Evolutionary conservation across 768 basidiomycete species (phyloP), one percentile per base, ranked within the genome.

Genomic region (Russula ochroleuca): DNA sequence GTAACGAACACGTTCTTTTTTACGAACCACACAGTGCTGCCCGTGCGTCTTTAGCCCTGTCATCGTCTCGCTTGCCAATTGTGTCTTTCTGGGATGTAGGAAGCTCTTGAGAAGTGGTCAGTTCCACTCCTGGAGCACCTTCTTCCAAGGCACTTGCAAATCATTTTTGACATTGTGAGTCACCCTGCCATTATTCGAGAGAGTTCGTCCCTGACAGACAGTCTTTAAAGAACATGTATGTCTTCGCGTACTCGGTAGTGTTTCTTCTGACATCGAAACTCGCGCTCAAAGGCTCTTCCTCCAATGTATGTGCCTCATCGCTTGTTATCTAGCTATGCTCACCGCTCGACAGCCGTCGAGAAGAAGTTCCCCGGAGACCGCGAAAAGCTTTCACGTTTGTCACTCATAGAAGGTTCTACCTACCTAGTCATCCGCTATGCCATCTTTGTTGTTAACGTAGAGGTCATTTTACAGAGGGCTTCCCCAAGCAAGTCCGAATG

Each of bases 21-120:
- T 78, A 98, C 94, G 11, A 97, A 96, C 73, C 94, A 94, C 75
- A 94, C 92, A 9, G 94, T 98, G 35, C 79, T 97, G 35, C 91
- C 93, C 25, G 92, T 88, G 45, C 69, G 84, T 81, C 69, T 54
- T 53, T 54, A 17, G 62, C 38, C 38, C 38, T 13, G 7, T 50
- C 43, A 51, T 21, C 19, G 2, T 43, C 25, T 43, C 65, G 11
- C n/a, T 23, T 43, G n/a, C 40, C 38, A 45, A 67, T 19, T 38
- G 19, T 45, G 2, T 28, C 52, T 28, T 21, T 38, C 45, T 43
- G 13, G 45, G 57, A 67, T 31, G 66, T 59, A 88, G 87, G 89
- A 91, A 79, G 89, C 89, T 1, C 75, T 91, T 25, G 89, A 92
- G 79, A 97, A 92, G 75, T 99, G 97, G 97, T 81, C 92, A 7